A percentile compares a stretch with the other conserved stretches of the same genome.
These are phyloP conservation scores for Lycium ferocissimum DNA, from an alignment of 257 asterid genomes.

Conservation along the genomic window DNA sequence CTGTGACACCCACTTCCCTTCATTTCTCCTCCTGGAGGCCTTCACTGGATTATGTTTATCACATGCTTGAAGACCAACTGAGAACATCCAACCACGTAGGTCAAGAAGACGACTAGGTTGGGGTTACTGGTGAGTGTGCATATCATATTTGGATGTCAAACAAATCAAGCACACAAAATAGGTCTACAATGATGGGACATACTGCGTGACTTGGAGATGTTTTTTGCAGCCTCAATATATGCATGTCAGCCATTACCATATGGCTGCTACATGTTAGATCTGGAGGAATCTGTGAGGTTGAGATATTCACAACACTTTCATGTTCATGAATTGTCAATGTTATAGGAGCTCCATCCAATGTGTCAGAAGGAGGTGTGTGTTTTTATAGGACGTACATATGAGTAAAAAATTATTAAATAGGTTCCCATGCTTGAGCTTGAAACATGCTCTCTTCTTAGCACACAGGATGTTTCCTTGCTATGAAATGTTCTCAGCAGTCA, in stretches of 20 bases:
- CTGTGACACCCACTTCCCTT: too few relatives aligned
- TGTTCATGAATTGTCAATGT: slow-evolving; percentile 14
- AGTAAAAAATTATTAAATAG: background rate
- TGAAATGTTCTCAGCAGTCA: slow-evolving; percentile 22
- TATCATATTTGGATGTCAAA: background rate
- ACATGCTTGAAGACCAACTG: background rate
- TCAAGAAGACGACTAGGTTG: background rate
- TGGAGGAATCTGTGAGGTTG: background rate
- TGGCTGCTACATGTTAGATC: slow-evolving; percentile 1
- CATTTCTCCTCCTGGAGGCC: too few relatives aligned
- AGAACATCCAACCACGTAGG: background rate
- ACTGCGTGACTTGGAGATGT: background rate
- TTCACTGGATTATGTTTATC: too few relatives aligned
- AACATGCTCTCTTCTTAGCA: background rate
- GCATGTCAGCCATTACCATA: background rate
- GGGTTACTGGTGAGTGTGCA: background rate
- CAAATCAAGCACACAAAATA: background rate
- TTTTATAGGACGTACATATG: background rate
- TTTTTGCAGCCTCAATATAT: background rate
- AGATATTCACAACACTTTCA: slow-evolving; percentile 1
- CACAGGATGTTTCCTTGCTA: background rate
- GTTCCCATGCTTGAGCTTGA: slow-evolving; percentile 18
- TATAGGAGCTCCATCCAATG: background rate
- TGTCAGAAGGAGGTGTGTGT: background rate
- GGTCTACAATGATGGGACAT: background rate